phyloP scores from a whole-genome alignment of 140 eudicot genomes.

The Anethum foeniculum region DNA sequence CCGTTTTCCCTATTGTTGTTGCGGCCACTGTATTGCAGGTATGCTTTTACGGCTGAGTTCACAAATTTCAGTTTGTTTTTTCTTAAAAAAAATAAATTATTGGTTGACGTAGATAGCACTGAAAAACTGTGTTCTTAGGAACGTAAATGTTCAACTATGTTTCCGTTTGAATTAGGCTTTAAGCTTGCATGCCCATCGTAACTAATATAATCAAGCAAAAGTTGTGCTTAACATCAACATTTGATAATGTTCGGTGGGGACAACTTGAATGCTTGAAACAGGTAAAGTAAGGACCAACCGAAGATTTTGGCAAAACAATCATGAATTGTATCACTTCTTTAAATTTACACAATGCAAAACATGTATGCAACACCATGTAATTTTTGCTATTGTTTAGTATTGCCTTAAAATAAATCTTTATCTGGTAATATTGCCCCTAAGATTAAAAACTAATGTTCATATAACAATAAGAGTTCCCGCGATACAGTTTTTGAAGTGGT shows the following conservation, averaged over 20 bases:
- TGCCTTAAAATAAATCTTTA: background rate
- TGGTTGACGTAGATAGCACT: too few species aligned
- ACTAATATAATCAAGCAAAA: background rate
- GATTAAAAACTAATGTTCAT: background rate
- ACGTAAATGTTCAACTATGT: background rate
- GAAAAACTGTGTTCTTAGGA: background rate
- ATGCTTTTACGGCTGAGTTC: background rate
- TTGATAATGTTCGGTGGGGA: background rate
- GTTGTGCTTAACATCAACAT: background rate
- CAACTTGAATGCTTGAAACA: background rate
- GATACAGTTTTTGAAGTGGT: background rate
- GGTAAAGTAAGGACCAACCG: background rate
- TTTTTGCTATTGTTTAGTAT: background rate
- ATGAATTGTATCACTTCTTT: background rate
- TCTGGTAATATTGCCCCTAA: background rate
- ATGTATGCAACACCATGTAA: background rate
- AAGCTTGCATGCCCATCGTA: background rate
- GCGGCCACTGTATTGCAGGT: slow-evolving; percentile 96
- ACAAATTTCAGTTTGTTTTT: background rate
- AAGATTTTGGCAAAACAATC: background rate
- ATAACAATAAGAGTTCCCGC: background rate
- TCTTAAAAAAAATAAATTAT: background rate
- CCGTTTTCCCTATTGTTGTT: slow-evolving; percentile 83
- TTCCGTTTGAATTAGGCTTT: background rate
- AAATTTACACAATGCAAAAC: background rate